Evolutionary conservation across 192 early-diverging fungal genomes (phyloP).

Genomic region (Coemansia sp.): DNA sequence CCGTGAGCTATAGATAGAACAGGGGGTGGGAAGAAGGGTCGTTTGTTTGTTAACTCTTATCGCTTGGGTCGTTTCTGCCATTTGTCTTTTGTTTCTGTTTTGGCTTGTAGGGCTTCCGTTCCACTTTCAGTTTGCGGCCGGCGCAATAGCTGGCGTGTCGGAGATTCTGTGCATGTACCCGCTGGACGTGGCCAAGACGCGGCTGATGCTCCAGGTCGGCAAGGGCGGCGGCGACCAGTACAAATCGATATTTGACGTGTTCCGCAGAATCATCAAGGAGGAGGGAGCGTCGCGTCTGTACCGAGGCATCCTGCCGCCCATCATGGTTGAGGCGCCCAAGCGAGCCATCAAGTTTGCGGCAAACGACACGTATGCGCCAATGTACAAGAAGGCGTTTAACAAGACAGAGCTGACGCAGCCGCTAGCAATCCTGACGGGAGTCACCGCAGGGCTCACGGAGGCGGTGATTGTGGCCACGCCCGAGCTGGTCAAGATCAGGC

Average conservation of each 20-base stretch:
- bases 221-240: constrained; percentile 57
- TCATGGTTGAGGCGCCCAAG: constrained; percentile 97
- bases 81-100: constrained; percentile 3
- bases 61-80: neutral
- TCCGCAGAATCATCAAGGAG: constrained; percentile 65
- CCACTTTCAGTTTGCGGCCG: constrained; percentile 74
- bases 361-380: constrained; percentile 79
- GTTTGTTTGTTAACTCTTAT: neutral
- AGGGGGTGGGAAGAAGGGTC: neutral
- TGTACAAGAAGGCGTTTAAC: constrained; percentile 71
- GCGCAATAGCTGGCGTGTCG: constrained; percentile 79
- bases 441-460: constrained; percentile 90
- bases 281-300: constrained; percentile 74
- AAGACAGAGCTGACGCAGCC: constrained; percentile 71
- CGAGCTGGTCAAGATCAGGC: constrained; percentile 94
- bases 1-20: no score
- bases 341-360: constrained; percentile 96
- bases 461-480: constrained; percentile 86
- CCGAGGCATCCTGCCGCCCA: constrained; percentile 93
- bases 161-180: constrained; percentile 96
- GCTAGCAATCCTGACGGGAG: constrained; percentile 82
- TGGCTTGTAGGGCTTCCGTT: constrained; percentile 67
- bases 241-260: constrained; percentile 65
- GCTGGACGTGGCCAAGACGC: constrained; percentile 93
- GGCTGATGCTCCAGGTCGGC: constrained; percentile 83